Evolutionary conservation across 371 early-diverging fungal species (phyloP).

Genomic region (Batkoa obscura): DNA sequence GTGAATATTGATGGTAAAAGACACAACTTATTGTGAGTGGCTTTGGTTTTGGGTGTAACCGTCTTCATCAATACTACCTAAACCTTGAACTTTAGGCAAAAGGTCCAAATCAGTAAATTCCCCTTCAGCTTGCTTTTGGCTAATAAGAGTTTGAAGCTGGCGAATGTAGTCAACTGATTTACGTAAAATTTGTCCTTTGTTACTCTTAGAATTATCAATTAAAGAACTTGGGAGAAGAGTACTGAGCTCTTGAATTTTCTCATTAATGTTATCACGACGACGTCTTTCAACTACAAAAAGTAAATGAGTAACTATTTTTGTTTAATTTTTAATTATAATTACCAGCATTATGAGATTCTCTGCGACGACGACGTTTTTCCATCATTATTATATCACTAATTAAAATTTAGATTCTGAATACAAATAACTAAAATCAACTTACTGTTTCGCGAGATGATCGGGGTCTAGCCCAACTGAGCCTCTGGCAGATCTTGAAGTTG

Average conservation of each 20-base stretch:
- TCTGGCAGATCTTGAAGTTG: neutral
- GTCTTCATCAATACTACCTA: no score
- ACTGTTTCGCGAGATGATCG: neutral
- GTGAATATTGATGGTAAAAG: no score
- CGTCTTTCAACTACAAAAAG: conserved; percentile 93
- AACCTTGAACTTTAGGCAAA: no score
- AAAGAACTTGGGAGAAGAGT: conserved; percentile 55
- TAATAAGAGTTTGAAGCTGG: conserved; percentile 23
- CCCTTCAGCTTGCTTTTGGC: no score
- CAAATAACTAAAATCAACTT: no score
- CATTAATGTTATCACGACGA: conserved; percentile 93
- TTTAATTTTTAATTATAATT: no score
- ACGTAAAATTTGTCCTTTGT: conserved; percentile 66
- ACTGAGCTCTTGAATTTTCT: conserved; percentile 83
- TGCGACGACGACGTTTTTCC: conserved; percentile 77
- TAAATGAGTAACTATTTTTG: no score
- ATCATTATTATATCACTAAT: conserved; percentile 13
- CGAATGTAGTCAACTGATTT: conserved; percentile 80
- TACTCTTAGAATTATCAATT: conserved; percentile 42
- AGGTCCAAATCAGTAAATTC: no score
- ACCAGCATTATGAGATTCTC: conserved; percentile 94
- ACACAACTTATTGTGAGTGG: no score
- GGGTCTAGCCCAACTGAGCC: neutral
- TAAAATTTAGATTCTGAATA: no score
- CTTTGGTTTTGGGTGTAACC: no score